Evolutionary conservation across 2,329 filamentous ascomycete species (phyloP), one percentile per base, ranked within the genome.

Genomic region (Immersiporthe knoxdaviesiana): DNA sequence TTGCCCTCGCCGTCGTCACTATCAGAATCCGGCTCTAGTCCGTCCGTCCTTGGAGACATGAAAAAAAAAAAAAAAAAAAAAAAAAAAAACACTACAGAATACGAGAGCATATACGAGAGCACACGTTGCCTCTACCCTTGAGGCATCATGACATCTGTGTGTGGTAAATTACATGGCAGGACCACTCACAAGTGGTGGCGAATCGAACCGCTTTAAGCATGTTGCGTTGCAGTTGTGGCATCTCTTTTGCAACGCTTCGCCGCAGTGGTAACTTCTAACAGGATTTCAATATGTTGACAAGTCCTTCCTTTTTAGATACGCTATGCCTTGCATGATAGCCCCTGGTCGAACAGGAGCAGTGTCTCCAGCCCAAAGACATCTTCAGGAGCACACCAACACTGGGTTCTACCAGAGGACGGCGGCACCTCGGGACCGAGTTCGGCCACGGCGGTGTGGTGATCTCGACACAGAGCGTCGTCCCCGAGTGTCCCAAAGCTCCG

Each of bases 401-500:
- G 8, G 35, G 4, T 4, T 35, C 35, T 8, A 4, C 4, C 35
- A 35, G 35, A 8, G 24, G 52, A 56, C n/a, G n/a, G n/a, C 52
- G 6, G 56, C 56, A 8, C 56, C 30, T 59, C 56, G 56, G 56
- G 56, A 59, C 56, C 56, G 56, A 59, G 21, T 21, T 59, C 56
- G 56, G 56, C 56, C 56, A 11, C 30, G 56, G 7, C 6, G 32
- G 32, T 58, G 27, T n/a, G 54, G 8, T 21, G 4, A 35, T 35
- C 30, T 11, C 16, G 14, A 21, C 18, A n/a, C 7, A 8, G 3
- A n/a, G 8, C 44, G 18, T 18, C n/a, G n/a, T 16, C 41, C 16
- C 44, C 44, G 44, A n/a, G 6, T n/a, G 44, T n/a, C 18, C 32
- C 30, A n/a, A n/a, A 37, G 16, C 56, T 12, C 18, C 12, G 18